Percentiles rank a stretch among this genome's conserved stretches.
Evolutionary conservation across 1,284 basidiomycete species (phyloP).

Genomic region (Anthracocystis walkeri): DNA sequence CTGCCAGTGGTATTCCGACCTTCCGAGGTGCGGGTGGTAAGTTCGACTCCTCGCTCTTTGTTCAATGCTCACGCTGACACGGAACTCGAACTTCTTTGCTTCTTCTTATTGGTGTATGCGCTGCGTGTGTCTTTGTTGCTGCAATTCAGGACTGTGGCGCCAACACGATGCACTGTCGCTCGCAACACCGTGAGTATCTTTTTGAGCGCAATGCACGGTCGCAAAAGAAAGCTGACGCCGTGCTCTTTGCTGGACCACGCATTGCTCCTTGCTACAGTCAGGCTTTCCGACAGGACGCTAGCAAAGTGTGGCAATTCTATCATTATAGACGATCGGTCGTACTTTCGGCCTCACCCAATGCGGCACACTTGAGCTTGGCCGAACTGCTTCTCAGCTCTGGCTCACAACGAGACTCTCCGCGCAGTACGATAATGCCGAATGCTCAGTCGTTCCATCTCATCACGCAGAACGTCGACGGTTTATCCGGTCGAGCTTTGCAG

Average conservation of each 20-base stretch:
- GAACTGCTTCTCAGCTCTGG: conserved; percentile 69
- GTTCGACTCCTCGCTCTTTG: not conserved
- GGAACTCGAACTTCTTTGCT: not conserved
- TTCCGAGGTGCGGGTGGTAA: conserved; percentile 75
- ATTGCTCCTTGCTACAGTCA: conserved; percentile 48
- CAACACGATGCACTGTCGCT: conserved; percentile 75
- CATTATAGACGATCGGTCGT: conserved; percentile 75
- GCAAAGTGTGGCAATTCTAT: conserved; percentile 77
- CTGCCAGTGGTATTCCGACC: conserved; percentile 74
- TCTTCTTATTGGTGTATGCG: not conserved
- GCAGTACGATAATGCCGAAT: conserved; percentile 15
- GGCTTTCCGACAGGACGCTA: conserved; percentile 74
- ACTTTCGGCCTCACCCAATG: conserved; percentile 73
- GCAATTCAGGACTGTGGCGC: conserved; percentile 73
- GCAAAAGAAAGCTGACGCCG: not conserved
- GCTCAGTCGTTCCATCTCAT: conserved; percentile 72
- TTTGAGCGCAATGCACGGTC: not conserved
- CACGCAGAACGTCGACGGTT: conserved; percentile 78
- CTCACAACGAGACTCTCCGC: not conserved
- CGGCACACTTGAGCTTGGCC: conserved; percentile 75
- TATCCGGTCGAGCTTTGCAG: conserved; percentile 71
- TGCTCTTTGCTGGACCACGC: not conserved
- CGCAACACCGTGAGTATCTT: conserved; percentile 72
- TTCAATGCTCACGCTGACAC: not conserved
- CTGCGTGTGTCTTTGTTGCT: not conserved